Base-by-base conservation (phyloP, 768 basidiomycete genomes). In the Kwoniella shandongensis region DNA sequence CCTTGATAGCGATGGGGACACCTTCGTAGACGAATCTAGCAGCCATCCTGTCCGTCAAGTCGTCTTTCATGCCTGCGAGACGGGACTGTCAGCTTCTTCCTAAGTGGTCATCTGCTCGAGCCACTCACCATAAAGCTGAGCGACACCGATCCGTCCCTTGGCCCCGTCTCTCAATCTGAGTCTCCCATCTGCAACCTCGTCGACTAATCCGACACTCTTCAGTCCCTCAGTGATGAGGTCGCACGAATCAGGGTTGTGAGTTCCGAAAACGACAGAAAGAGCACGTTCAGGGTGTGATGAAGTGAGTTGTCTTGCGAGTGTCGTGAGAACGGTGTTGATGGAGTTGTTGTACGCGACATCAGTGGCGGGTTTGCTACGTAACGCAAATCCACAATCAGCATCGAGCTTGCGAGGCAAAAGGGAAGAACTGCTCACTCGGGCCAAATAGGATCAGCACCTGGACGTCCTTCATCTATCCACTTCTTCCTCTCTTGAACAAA, bases 11-110 rank as follows among this genome's bases (percentile, higher is more conserved):
- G 52, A 89, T 82, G 0, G 91, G 90, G n/a, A 53, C 61, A 80
- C 78, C 17, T 80, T 61, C 38, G 76, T 74, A 49, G 72, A 66
- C 78, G 20, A 84, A 85, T 30, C 80, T 81, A 1, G 78, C 75
- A 1, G 85, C 86, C 18, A 93, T 78, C 63, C 83, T 81, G 58
- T 89, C 81, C 2, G 88, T 88, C 49, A 96, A 77, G 41, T 85
- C 83, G 66, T 92, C 90, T 39, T 84, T 83, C 90, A 96, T 93
- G 4, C 91, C 89, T 91, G n/a, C n/a, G n/a, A n/a, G n/a, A n/a
- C n/a, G n/a, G n/a, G n/a, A n/a, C n/a, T n/a, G n/a, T n/a, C n/a
- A n/a, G n/a, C n/a, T n/a, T n/a, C n/a, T n/a, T n/a, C n/a, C n/a
- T n/a, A n/a, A n/a, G n/a, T n/a, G n/a, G n/a, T n/a, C n/a, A n/a